Evolutionary conservation across 2,329 filamentous ascomycete genomes (phyloP).

Genomic region (Aspergillus aculeatinus): DNA sequence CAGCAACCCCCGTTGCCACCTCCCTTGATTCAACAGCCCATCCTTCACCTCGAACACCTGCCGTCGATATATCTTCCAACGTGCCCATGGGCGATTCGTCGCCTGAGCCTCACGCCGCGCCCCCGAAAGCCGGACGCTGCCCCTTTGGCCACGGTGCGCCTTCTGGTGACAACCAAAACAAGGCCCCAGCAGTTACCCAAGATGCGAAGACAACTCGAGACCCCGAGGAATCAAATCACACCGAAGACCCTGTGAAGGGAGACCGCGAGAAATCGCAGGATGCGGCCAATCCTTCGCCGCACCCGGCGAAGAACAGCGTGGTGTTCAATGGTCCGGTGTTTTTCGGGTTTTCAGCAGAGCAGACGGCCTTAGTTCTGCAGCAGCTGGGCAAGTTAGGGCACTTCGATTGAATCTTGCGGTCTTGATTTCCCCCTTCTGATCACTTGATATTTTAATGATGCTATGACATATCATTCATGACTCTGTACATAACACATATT

Average conservation of each 20-base stretch:
- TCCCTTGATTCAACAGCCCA: conserved; percentile 14
- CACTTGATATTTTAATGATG: neutral
- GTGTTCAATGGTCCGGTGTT: conserved; percentile 92
- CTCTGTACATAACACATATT: neutral
- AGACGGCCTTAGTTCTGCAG: conserved; percentile 74
- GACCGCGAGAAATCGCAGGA: conserved; percentile 10
- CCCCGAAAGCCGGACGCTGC: conserved; percentile 31
- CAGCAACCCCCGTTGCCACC: conserved; percentile 20
- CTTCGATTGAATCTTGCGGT: neutral
- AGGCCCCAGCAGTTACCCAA: conserved; percentile 8
- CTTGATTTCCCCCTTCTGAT: neutral
- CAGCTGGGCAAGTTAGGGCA: conserved; percentile 41
- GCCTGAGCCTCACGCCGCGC: conserved; percentile 3
- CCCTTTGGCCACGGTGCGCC: conserved; percentile 35
- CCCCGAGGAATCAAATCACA: conserved; percentile 11
- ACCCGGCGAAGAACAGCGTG: conserved; percentile 59
- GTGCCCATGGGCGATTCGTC: conserved; percentile 12
- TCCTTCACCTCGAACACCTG: conserved; percentile 16
- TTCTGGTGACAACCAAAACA: conserved; percentile 10
- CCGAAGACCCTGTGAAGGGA: conserved; percentile 6
- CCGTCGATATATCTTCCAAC: conserved; percentile 15
- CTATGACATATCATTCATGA: neutral
- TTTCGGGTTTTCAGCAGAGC: conserved; percentile 82
- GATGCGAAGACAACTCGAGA: conserved; percentile 17
- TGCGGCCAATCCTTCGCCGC: conserved; percentile 9